Percentiles rank a stretch among this genome's conserved stretches.
Evolutionary conservation across 352 stramenopile genomes (phyloP).

Genomic region (Pelagophyceae sp.): DNA sequence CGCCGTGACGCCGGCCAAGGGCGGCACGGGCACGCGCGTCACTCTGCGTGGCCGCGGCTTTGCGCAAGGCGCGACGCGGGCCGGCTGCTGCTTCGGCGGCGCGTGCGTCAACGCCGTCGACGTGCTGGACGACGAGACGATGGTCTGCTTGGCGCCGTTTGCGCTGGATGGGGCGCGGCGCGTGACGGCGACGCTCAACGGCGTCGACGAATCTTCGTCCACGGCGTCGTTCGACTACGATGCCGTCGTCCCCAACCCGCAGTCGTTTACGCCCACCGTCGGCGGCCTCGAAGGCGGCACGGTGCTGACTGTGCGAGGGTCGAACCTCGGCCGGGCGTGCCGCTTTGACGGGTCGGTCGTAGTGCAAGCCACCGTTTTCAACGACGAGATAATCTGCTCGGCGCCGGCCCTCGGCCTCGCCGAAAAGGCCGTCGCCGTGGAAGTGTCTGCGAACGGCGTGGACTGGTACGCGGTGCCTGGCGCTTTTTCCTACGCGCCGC

Average conservation of each 20-base stretch:
- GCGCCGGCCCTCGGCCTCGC: neutral
- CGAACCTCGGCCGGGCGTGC: neutral
- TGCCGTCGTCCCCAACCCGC: neutral
- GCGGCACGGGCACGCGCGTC: neutral
- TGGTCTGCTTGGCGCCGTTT: neutral
- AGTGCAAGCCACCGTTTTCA: neutral
- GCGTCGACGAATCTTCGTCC: neutral
- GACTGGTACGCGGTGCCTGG: neutral
- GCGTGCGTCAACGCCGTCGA: neutral
- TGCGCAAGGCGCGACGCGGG: neutral
- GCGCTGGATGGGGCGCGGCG: neutral
- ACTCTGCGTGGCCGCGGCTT: neutral
- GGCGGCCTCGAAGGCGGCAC: neutral
- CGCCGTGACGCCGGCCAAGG: neutral
- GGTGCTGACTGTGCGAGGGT: neutral
- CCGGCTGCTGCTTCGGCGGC: neutral
- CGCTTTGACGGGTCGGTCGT: neutral
- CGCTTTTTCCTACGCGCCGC: neutral
- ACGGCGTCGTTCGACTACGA: neutral
- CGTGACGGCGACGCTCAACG: neutral
- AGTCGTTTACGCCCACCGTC: neutral
- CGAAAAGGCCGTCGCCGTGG: neutral
- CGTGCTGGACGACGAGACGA: neutral
- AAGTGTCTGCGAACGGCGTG: neutral
- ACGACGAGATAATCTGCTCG: neutral